Evolutionary conservation across 306 rosid species (phyloP).

Genomic region (Cucurbita maxima): DNA sequence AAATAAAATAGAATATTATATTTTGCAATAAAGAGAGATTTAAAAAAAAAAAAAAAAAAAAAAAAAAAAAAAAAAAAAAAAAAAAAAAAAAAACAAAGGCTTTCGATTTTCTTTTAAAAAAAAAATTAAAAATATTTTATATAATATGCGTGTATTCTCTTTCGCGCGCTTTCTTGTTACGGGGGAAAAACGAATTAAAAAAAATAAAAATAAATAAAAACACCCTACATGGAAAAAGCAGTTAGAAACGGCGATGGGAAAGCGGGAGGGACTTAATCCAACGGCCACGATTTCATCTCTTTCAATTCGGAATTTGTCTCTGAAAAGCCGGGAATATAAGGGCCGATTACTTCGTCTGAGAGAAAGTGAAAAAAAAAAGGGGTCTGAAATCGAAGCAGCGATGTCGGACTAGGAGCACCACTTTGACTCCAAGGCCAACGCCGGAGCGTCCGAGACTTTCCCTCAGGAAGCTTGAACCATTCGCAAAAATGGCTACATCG

Average conservation of each 20-base stretch:
- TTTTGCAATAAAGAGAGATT: background rate
- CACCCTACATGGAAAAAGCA: background rate
- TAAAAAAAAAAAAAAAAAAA: too few species aligned
- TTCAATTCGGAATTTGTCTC: background rate
- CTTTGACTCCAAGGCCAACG: slow-evolving; percentile 51
- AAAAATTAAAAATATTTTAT: too few species aligned
- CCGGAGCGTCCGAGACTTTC: slow-evolving; percentile 59
- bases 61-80: too few species aligned
- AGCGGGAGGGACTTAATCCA: background rate
- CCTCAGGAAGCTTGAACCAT: slow-evolving; percentile 64
- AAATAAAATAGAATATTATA: background rate
- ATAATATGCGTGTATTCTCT: background rate
- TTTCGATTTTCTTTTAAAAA: background rate
- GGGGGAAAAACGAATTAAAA: background rate
- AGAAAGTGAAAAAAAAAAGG: background rate
- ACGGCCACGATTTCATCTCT: slow-evolving; percentile 7
- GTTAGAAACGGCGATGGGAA: background rate
- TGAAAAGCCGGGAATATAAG: background rate
- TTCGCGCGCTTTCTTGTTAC: too few species aligned
- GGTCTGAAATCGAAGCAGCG: background rate
- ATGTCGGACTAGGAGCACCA: slow-evolving; percentile 75
- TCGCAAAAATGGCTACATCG: slow-evolving; percentile 57
- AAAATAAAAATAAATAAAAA: background rate
- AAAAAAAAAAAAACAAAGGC: background rate
- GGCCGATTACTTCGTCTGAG: background rate